phyloP scores from a whole-genome alignment of 805 yeast species.

The Yueomyces sp. region DNA sequence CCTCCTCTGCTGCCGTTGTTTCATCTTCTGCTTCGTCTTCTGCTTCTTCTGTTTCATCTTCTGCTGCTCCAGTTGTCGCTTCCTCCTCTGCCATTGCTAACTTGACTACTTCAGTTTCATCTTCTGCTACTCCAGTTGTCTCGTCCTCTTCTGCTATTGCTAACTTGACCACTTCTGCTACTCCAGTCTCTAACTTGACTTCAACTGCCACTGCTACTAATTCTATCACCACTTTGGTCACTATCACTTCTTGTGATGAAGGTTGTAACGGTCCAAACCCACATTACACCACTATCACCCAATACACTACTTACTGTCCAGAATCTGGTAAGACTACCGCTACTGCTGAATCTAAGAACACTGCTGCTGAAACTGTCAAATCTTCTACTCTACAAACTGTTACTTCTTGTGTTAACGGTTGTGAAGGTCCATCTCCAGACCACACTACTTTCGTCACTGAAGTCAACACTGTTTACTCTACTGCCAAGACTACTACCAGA shows the following conservation, averaged over 20 bases:
- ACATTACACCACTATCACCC: conserved; percentile 1
- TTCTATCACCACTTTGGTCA: conserved; percentile 1
- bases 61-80: not conserved
- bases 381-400: conserved; percentile 5
- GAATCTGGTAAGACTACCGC: conserved; percentile 3
- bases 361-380: conserved; percentile 18
- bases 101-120: conserved; percentile 5
- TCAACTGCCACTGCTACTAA: conserved; percentile 6
- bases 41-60: not conserved
- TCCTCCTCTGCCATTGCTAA: conserved; percentile 1
- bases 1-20: conserved; percentile 3
- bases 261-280: not conserved
- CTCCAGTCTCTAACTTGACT: conserved; percentile 3
- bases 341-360: conserved; percentile 2
- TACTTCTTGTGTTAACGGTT: conserved; percentile 3
- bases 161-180: not conserved
- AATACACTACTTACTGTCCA: conserved; percentile 1
- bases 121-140: conserved; percentile 7
- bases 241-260: conserved; percentile 1
- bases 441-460: conserved; percentile 6
- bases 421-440: conserved; percentile 8
- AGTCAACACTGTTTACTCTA: not conserved
- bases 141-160: conserved; percentile 6
- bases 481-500: not conserved
- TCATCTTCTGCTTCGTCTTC: conserved; percentile 2